Base-by-base conservation (phyloP, 352 stramenopile species). In the Globisporangium nagaii region DNA sequence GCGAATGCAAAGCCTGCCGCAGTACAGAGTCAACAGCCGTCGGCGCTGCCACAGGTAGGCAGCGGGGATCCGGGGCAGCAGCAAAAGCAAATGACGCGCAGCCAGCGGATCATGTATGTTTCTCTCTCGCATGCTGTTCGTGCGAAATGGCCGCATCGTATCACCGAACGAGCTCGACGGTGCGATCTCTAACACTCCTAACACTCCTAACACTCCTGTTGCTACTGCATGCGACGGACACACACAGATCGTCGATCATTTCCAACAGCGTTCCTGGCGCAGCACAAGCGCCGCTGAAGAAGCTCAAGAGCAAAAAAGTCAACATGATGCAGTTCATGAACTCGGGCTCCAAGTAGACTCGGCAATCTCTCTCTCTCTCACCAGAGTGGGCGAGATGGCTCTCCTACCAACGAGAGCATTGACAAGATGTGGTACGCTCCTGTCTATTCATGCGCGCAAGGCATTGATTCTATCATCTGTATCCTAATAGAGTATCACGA, bases 251-350 rank as follows among this genome's bases (percentile, higher is more conserved):
- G n/a, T 68, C 65, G 20, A 46, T 77, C 44, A 47, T 67, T 36
- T 32, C 59, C 20, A 63, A 45, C 25, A 58, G 30, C 13, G 36
- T n/a, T 2, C 36, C 41, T 24, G 56, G 39, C 10, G 32, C 19
- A 20, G 20, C n/a, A 8, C 28, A 3, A 13, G 2, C 13, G 30
- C 42, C 53, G 20, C 27, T 61, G 28, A 55, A 44, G 42, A 44
- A 45, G 15, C 44, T 24, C 22, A 86, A 84, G 34, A 51, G 35
- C 0, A 89, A 87, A 58, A 88, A 78, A 45, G 70, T 91, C 49
- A 71, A 91, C 59, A 89, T 91, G 81, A 89, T 91, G 8, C 81
- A 83, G 40, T 91, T 91, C 49, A 89, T 89, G 81, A 86, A 59
- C 47, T 65, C 65, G 7, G 73, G 72, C 3, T 60, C 68, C 25